These are phyloP conservation scores for Lepiota venenata DNA, from an alignment of 768 basidiomycete genomes.

Conservation along the genomic window DNA sequence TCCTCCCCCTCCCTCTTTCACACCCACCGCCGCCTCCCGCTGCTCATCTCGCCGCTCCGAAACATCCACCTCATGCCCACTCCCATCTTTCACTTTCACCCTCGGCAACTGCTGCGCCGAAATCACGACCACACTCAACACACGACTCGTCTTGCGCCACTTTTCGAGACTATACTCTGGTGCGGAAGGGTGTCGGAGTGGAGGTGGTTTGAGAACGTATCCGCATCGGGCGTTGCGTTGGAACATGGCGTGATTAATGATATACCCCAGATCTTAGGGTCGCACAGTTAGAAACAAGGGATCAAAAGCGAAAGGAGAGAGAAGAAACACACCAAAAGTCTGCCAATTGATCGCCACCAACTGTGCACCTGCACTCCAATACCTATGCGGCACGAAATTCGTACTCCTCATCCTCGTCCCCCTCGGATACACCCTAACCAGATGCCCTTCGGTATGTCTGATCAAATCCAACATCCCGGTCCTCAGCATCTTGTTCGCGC, in stretches of 20 bases:
- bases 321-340: constrained; percentile 67
- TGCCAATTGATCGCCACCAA: constrained; percentile 97
- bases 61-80: constrained; percentile 14
- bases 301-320: neutral
- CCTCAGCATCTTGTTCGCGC: constrained; percentile 76
- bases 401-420: constrained; percentile 79
- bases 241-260: constrained; percentile 97
- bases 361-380: constrained; percentile 89
- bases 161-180: constrained; percentile 36
- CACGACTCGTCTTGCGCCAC: constrained; percentile 52
- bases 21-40: neutral
- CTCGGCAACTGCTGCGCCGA: constrained; percentile 53
- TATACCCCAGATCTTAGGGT: constrained; percentile 78
- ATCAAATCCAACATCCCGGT: constrained; percentile 65
- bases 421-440: constrained; percentile 88
- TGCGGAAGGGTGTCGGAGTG: constrained; percentile 63
- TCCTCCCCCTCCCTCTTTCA: neutral
- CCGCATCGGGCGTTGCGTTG: constrained; percentile 86
- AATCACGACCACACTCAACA: constrained; percentile 53
- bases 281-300: neutral
- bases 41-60: neutral
- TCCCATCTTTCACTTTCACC: constrained; percentile 57
- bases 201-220: constrained; percentile 86
- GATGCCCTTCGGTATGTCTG: constrained; percentile 85
- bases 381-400: constrained; percentile 90